Conservation (phyloP, 2,329 filamentous ascomycete species). For the Zymoseptoria brevis region DNA sequence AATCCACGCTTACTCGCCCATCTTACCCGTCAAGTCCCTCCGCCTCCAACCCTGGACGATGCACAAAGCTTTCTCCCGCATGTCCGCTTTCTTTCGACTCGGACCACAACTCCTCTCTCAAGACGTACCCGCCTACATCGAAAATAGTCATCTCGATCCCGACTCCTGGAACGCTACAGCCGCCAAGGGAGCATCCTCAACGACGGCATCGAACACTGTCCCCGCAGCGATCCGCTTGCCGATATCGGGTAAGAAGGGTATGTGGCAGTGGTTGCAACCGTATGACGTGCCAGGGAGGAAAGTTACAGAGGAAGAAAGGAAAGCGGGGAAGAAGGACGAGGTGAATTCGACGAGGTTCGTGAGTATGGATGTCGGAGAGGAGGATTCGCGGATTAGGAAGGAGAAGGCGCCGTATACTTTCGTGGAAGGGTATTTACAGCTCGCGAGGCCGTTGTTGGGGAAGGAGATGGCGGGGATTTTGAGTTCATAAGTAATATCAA, state of each 20-base stretch:
- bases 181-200: no score
- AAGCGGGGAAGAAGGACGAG: background rate
- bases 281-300: background rate
- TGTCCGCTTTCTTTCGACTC: no score
- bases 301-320: background rate
- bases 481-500: background rate
- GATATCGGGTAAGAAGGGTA: background rate
- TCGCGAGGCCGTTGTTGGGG: background rate
- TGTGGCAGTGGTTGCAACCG: background rate
- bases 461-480: background rate
- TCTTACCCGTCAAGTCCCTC: no score
- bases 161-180: no score
- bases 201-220: no score
- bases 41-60: no score
- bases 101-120: no score
- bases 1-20: no score
- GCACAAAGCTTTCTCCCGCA: no score
- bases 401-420: background rate
- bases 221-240: background rate
- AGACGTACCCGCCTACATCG: no score
- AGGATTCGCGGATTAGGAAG: background rate
- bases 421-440: background rate
- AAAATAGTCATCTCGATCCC: no score
- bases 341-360: background rate
- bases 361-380: background rate